Evolutionary conservation across 2,329 filamentous ascomycete species (phyloP).

Genomic region (Trichophyton mentagrophytes): DNA sequence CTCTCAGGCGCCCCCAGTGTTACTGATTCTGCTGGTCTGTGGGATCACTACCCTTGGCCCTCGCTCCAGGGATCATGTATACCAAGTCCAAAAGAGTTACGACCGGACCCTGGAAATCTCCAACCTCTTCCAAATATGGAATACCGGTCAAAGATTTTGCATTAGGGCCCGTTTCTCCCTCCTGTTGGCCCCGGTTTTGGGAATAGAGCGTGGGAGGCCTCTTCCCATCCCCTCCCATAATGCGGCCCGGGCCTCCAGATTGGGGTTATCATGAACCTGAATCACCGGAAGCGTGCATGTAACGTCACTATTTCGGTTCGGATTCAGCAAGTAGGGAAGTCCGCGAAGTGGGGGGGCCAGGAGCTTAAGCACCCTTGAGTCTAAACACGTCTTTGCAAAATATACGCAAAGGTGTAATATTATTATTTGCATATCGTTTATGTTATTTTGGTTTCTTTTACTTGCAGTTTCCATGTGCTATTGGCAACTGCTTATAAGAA

Average conservation of each 20-base stretch:
- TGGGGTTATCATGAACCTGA: neutral
- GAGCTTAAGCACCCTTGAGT: neutral
- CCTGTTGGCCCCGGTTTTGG: neutral
- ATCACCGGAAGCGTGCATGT: neutral
- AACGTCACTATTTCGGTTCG: neutral
- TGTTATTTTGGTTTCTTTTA: neutral
- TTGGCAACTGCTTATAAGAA: neutral
- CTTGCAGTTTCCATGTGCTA: neutral
- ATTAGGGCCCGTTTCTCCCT: neutral
- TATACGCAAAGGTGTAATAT: neutral
- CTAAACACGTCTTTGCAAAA: slow-evolving; percentile 1
- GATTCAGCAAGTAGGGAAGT: neutral
- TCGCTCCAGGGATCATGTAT: slow-evolving; percentile 1
- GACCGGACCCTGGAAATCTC: neutral
- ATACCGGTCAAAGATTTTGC: neutral
- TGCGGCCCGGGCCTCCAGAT: neutral
- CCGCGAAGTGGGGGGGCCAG: neutral
- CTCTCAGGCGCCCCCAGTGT: neutral
- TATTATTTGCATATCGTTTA: neutral
- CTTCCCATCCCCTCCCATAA: neutral
- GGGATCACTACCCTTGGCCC: neutral
- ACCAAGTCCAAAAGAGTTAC: neutral
- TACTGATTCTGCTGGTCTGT: neutral
- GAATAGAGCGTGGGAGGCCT: neutral
- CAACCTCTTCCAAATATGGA: neutral